Evolutionary conservation across 306 rosid genomes (phyloP), one percentile per base, ranked within the genome.

Genomic region (Sphenostylis stenocarpa): DNA sequence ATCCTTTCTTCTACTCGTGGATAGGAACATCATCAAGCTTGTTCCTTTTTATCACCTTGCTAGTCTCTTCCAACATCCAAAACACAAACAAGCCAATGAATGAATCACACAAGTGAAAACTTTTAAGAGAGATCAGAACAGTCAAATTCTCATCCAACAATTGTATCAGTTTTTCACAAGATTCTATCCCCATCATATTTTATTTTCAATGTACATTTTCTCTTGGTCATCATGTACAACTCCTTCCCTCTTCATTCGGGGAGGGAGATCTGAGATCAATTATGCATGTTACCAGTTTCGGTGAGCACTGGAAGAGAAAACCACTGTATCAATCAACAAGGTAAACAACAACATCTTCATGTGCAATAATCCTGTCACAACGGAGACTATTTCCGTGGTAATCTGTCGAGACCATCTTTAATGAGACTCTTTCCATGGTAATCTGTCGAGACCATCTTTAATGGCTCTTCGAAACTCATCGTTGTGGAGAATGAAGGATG

Each of bases 401-500:
- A 78, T 84, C 97, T 84, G 74, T 83, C 67, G 14, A 94, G 98
- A 43, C 91, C 87, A 16, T 94, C 98, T 5, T 87, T 83, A 17
- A 94, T 94, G 26, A n/a, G n/a, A 70, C 80, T 90, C 96, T 79
- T 92, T 90, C 98, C 97, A 94, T 26, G 87, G 86, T 55, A 94
- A 78, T 84, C 97, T 84, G 74, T 83, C 67, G 14, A 94, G 98
- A 43, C 91, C 87, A 16, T 94, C 98, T 5, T 87, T 83, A 17
- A 94, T 94, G 26, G 97, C 97, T 70, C 89, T 87, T 26, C 96
- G 95, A 70, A 94, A 94, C 84, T 89, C 90, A 0, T 73, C 86
- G 9, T 90, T 92, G 87, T 88, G 98, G 34, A 92, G 96, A 86
- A 94, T 82, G 90, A 94, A 94, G 45, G 98, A 92, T 34, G 98